Evolutionary conservation across 2,329 filamentous ascomycete genomes (phyloP).

Genomic region (Colletotrichum sp.): DNA sequence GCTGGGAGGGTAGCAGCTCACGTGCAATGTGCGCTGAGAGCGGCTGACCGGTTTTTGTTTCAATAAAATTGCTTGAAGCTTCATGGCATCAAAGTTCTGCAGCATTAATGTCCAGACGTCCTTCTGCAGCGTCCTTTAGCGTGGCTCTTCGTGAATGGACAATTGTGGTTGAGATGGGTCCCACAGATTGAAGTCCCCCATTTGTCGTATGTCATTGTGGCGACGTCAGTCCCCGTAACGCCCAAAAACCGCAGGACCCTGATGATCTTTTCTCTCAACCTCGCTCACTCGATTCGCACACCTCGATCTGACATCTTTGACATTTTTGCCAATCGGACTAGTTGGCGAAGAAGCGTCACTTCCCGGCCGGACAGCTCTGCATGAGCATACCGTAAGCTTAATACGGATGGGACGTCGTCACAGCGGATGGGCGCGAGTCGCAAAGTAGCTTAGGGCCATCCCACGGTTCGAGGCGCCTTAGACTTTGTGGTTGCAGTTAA

Average conservation of each 20-base stretch:
- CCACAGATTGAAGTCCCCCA: neutral
- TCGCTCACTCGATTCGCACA: neutral
- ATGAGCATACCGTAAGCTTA: neutral
- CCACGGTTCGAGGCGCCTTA: neutral
- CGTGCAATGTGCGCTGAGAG: neutral
- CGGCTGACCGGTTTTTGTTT: neutral
- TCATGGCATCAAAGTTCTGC: neutral
- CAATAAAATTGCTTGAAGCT: neutral
- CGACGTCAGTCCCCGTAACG: neutral
- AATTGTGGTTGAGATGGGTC: neutral
- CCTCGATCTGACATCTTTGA: neutral
- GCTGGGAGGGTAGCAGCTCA: neutral
- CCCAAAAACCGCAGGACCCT: neutral
- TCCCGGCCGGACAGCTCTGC: neutral
- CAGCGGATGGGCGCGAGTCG: neutral
- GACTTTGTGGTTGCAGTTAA: neutral
- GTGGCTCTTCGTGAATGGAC: neutral
- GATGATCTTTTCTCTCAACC: neutral
- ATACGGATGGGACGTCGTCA: neutral
- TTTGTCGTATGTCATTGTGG: neutral
- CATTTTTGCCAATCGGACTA: neutral
- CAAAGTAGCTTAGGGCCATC: neutral
- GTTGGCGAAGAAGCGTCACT: neutral
- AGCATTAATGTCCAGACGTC: neutral
- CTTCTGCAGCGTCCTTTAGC: neutral